A percentile compares a stretch with the other conserved stretches of the same genome.
Conservation (phyloP, 345 rosid species). For the Iberis pinnata region DNA sequence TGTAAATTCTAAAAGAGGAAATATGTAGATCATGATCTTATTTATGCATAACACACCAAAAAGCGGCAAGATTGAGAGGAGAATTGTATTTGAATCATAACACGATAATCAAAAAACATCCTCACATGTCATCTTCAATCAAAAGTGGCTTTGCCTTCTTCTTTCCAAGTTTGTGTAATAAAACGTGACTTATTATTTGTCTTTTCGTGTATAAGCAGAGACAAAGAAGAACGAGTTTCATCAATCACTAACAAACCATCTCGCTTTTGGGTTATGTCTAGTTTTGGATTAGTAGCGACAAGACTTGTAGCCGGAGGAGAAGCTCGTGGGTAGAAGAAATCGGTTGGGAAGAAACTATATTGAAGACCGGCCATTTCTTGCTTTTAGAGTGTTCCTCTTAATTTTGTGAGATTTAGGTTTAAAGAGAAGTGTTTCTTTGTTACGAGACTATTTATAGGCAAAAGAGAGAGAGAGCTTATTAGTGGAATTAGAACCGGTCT, state of each 20-base stretch:
- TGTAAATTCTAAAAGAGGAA: too few species aligned
- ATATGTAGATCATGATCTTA: not conserved
- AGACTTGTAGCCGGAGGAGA: conserved; percentile 20
- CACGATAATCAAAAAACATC: too few species aligned
- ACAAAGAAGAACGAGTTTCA: conserved; percentile 16
- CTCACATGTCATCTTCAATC: conserved; percentile 18
- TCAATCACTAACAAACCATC: conserved; percentile 14
- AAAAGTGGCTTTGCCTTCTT: conserved; percentile 3
- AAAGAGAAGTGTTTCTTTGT: not conserved
- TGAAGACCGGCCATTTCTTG: conserved; percentile 41
- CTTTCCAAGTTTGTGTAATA: conserved; percentile 19
- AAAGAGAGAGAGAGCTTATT: conserved; percentile 11
- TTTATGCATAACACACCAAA: not conserved
- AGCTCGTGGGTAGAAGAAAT: conserved; percentile 48
- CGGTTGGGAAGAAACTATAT: conserved; percentile 48
- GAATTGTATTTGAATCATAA: too few species aligned
- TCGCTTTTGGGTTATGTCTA: conserved; percentile 12
- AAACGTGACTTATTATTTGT: conserved; percentile 16
- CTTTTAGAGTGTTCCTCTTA: not conserved
- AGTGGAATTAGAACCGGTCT: too few species aligned
- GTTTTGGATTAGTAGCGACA: conserved; percentile 8
- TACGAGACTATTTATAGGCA: conserved; percentile 22
- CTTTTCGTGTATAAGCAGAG: conserved; percentile 20
- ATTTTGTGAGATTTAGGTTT: conserved; percentile 4
- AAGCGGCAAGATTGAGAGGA: too few species aligned